These are phyloP conservation scores for Amphichorda felina DNA, from an alignment of 2,329 filamentous ascomycete genomes.

Conservation along the genomic window DNA sequence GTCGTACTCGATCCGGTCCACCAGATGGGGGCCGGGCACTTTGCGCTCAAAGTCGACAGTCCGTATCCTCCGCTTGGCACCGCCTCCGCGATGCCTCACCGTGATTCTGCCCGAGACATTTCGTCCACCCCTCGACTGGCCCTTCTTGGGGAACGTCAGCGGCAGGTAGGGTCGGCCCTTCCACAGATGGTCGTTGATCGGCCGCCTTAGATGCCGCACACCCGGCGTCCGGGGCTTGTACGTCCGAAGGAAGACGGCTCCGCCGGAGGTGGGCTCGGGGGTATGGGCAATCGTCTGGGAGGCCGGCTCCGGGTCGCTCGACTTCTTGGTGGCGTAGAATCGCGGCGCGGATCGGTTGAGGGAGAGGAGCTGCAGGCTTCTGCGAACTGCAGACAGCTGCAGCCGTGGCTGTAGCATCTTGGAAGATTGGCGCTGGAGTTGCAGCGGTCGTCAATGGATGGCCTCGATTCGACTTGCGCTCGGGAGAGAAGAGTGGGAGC, in stretches of 20 bases:
- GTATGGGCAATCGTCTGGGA: conserved; percentile 1
- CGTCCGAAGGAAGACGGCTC: conserved; percentile 47
- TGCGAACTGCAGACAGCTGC: conserved; percentile 14
- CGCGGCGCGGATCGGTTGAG: conserved; percentile 13
- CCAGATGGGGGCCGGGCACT: conserved; percentile 68
- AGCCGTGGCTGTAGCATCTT: conserved; percentile 19
- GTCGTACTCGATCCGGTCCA: conserved; percentile 94
- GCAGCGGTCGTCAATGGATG: background rate
- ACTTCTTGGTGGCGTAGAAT: conserved; percentile 16
- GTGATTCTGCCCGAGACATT: conserved; percentile 82
- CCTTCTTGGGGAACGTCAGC: conserved; percentile 85
- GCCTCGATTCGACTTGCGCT: background rate
- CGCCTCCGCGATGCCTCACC: conserved; percentile 84
- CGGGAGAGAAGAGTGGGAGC: no score
- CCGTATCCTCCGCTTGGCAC: conserved; percentile 81
- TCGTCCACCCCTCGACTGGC: conserved; percentile 82
- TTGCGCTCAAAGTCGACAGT: conserved; percentile 80
- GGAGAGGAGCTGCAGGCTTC: conserved; percentile 14
- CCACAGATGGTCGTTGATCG: conserved; percentile 94
- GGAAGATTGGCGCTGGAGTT: no score
- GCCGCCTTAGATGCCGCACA: conserved; percentile 79
- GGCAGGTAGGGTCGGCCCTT: conserved; percentile 76
- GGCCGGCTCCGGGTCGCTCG: conserved; percentile 6
- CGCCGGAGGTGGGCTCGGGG: conserved; percentile 6
- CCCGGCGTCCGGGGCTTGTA: conserved; percentile 93